Conservation (phyloP, 371 early-diverging fungal species). For the Mucor circinelloides region DNA sequence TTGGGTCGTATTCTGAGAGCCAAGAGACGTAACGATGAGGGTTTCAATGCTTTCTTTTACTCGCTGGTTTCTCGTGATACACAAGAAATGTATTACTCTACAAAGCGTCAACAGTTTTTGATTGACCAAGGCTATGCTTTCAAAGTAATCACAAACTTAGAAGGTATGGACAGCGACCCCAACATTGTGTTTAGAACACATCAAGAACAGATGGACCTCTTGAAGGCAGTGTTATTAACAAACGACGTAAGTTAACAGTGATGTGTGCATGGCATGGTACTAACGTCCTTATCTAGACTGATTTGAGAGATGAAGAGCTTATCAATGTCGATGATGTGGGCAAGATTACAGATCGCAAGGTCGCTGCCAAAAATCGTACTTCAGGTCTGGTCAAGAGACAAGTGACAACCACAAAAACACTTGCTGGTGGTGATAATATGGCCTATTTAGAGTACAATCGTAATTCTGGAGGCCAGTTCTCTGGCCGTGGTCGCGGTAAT, state of each 20-base stretch:
- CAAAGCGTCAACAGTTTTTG: conserved; percentile 98
- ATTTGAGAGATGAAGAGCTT: conserved; percentile 64
- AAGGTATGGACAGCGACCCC: conserved; percentile 76
- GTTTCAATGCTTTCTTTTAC: conserved; percentile 98
- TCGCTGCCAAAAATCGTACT: conserved; percentile 39
- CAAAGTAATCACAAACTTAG: conserved; percentile 89
- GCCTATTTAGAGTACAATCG: conserved; percentile 86
- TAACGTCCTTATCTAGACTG: no score
- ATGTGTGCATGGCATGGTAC: no score
- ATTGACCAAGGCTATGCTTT: conserved; percentile 99
- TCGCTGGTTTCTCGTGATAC: conserved; percentile 98
- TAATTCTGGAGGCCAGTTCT: conserved; percentile 44
- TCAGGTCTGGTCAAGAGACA: conserved; percentile 42
- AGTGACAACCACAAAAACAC: conserved; percentile 72
- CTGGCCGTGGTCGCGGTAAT: conserved; percentile 43
- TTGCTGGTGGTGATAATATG: conserved; percentile 94
- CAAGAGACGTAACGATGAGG: conserved; percentile 96
- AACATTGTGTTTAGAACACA: conserved; percentile 77
- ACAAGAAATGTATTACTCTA: conserved; percentile 99
- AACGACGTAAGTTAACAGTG: conserved; percentile 61
- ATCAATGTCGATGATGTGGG: conserved; percentile 46
- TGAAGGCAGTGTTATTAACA: conserved; percentile 86
- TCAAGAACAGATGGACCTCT: conserved; percentile 85
- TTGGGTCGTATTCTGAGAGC: conserved; percentile 97
- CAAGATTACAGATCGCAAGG: conserved; percentile 46